Evolutionary conservation across 2,329 filamentous ascomycete genomes (phyloP), one percentile per base, ranked within the genome.

Genomic region (Ophiognomonia clavigignenti-juglandacearum): DNA sequence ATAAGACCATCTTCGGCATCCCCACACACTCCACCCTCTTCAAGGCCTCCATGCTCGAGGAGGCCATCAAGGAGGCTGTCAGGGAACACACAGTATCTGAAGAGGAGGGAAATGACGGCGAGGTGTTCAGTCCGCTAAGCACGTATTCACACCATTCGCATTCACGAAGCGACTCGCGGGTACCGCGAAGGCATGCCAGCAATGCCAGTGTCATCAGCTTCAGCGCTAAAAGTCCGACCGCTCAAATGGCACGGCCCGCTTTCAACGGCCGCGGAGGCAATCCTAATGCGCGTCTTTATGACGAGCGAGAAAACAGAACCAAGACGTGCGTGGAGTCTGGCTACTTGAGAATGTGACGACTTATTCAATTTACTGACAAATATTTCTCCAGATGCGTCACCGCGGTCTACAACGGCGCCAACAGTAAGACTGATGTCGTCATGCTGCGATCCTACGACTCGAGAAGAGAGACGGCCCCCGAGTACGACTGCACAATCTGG

Each of bases 1-100:
- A 98, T 71, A 98, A 98, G 73, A 97, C 92, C 4, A 87, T 98
- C 57, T 89, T 88, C 27, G 93, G 93, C 10, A 96, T 98, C 50
- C 93, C 93, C 0, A 96, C 95, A 63, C 85, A 90, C 29, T 89
- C 88, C 5, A 98, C 93, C 0, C 70, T 98, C 23, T 98, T 97
- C 79, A 98, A 98, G 69, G 93, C 93, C 10, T 96, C 89, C 34
- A 92, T 89, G 65, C 74, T 98, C 39, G 92, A 98, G 65, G 89
- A 96, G 57, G 92, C 91, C 3, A 97, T 97, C 59, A 83, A 82
- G 62, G 86, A 95, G 57, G 90, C 87, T 55, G 92, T 97, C 6
- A 75, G 85, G 50, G 88, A 95, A 61, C 85, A 91, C 63, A 96
- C 91, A 0, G 71, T 90, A 8, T 84, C 80, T 53, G 84, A 89